phyloP scores from a whole-genome alignment of 108 stramenopile species.

The Parietichytrium sp. region DNA sequence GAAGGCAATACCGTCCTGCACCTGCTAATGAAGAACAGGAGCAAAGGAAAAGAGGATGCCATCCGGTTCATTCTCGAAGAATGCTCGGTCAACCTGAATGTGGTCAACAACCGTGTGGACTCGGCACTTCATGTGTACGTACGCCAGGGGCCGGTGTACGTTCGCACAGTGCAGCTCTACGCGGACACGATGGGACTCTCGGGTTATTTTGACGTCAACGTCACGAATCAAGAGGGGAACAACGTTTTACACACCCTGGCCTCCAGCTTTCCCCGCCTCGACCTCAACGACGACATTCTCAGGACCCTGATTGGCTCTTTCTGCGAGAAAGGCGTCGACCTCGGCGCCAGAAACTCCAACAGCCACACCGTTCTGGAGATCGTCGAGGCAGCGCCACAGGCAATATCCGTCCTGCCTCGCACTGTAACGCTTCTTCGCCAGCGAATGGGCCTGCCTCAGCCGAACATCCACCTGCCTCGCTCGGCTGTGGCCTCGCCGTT shows the following conservation, averaged over 20 bases:
- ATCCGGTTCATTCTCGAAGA: neutral
- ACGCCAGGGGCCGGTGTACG: constrained; percentile 10
- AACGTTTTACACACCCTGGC: neutral
- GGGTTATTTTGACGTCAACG: neutral
- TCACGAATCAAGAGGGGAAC: neutral
- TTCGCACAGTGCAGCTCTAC: neutral
- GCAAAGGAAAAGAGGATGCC: neutral
- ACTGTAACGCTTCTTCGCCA: too few relatives aligned
- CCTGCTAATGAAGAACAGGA: neutral
- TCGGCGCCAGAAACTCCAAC: neutral
- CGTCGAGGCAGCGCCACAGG: too few relatives aligned
- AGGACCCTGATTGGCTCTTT: neutral
- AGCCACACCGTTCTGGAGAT: neutral
- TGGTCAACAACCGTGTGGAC: neutral
- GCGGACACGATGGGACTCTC: neutral
- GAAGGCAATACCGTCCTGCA: constrained; percentile 7
- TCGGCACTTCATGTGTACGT: neutral
- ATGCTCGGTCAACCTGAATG: neutral
- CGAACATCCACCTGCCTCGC: too few relatives aligned
- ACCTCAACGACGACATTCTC: constrained; percentile 5
- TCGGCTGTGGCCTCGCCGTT: too few relatives aligned
- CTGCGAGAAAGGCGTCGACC: neutral
- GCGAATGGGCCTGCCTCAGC: too few relatives aligned
- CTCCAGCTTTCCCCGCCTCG: neutral
- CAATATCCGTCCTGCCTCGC: too few relatives aligned